Base-by-base conservation (phyloP, 2,329 filamentous ascomycete species). In the Colletotrichum coccodes region DNA sequence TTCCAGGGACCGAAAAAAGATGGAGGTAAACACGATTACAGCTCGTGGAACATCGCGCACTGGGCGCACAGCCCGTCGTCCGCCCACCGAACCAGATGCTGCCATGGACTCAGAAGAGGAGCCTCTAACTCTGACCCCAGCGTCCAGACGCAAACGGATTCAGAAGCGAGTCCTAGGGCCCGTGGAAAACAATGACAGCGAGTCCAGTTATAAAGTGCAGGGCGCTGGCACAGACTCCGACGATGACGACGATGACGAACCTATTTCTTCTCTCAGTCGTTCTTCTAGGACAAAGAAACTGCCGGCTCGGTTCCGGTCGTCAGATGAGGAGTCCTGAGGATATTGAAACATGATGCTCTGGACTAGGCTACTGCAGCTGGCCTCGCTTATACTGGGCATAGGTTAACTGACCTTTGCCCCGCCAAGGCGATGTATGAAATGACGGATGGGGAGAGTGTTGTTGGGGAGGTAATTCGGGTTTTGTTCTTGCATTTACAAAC, bases 241-340 rank as follows among this genome's bases (percentile, higher is more conserved):
- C 21, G 67, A 62, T 56, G 60, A 70, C 4, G 67, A 63, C 54
- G 42, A 63, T 23, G 54, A 59, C 30, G 61, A 56, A 9, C 40
- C 42, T 30, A 34, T 50, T 7, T 44, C 57, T 42, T 50, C 34
- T 50, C 38, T 70, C 21, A 56, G 50, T 28, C 67, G 67, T 8
- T 44, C 50, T 12, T 53, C 63, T 14, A 68, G 67, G 32, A 50
- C 42, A 4, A 62, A 65, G 23, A 70, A 70, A 53, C 36, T 57
- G 21, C 67, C 67, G 36, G 67, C 67, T 49, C 56, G 67, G n/a
- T 70, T 62, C 28, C 64, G 67, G 7, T 57, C 68, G 5, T 58
- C 60, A 16, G 53, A 64, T 36, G 42, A 63, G 40, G 66, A 69
- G 49, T 60, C 49, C 44, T 69, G 34, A 60, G 28, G 53, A 36